Conservation (phyloP, 2,329 filamentous ascomycete species). For the Fusarium penzigii region DNA sequence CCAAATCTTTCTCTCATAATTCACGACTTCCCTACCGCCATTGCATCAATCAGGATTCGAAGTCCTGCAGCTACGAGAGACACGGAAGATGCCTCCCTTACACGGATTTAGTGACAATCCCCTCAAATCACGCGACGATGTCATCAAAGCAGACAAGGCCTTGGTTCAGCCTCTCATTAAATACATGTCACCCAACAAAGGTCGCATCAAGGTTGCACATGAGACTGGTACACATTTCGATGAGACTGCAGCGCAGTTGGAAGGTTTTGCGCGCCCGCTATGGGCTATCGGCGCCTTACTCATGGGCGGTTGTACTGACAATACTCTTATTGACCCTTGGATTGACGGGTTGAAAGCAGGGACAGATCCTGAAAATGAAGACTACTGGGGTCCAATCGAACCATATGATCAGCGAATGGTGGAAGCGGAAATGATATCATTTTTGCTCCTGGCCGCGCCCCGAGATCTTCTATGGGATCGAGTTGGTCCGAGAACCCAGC, state of each 20-base stretch:
- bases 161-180: slow-evolving; percentile 34
- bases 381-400: slow-evolving; percentile 48
- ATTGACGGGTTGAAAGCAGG: slow-evolving; percentile 32
- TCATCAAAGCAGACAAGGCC: slow-evolving; percentile 35
- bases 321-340: slow-evolving; percentile 22
- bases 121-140: slow-evolving; percentile 35
- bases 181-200: slow-evolving; percentile 36
- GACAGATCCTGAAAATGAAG: slow-evolving; percentile 31
- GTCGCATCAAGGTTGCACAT: slow-evolving; percentile 36
- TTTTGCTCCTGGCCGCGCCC: slow-evolving; percentile 46
- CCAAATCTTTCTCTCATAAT: no score
- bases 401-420: slow-evolving; percentile 53
- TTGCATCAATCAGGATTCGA: no score
- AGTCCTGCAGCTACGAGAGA: no score
- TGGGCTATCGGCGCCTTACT: slow-evolving; percentile 5
- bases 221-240: slow-evolving; percentile 42
- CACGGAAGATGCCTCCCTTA: slow-evolving; percentile 34
- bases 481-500: slow-evolving; percentile 11
- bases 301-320: not conserved
- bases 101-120: slow-evolving; percentile 42
- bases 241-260: slow-evolving; percentile 43
- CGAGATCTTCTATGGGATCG: slow-evolving; percentile 32
- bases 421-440: slow-evolving; percentile 50
- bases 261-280: slow-evolving; percentile 37
- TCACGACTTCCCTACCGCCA: no score